Base-by-base conservation (phyloP, 1,139 yeast genomes). In the Scheffersomyces illinoinensis region DNA sequence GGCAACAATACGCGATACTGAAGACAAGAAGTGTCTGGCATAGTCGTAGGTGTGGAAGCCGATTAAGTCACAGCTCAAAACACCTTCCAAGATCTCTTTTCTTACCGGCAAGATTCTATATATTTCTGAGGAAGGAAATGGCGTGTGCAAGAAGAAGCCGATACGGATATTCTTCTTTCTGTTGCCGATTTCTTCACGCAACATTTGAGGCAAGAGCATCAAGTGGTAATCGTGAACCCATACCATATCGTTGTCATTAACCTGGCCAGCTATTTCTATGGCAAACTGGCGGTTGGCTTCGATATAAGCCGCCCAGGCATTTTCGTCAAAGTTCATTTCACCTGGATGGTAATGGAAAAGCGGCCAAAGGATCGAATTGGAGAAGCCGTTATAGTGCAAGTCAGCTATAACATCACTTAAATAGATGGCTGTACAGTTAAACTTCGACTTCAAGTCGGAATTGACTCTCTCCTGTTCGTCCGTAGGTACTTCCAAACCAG, bases 11-110 rank as follows among this genome's bases (percentile, higher is more conserved):
- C 97, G 82, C 60, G 93, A 88, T n/a, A 95, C 97, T 0, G 97
- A 88, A 21, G 97, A 89, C 59, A 96, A 76, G 75, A 96, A 96
- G 77, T 96, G 99, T 67, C 99, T 85, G n/a, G 97, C 99, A 70
- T 96, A 96, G 74, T 96, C 99, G 74, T 96, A 96, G n/a, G 99
- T 96, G 74, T 96, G 99, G 83, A 96, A 96, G 0, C 99, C 99
- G 69, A 96, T 88, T 67, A 96, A 83, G 72, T 96, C 97, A 76
- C 98, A 95, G 67, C 96, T 89, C 71, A 96, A 79, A 2, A 96
- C 97, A 55, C 99, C 99, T 61, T 85, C 86, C 67, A 96, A 79
- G 58, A 96, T 93, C 74, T 96, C 99, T 66, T 89, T 87, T 74
- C 99, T 85, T 19, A 96, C 99, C 0, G 99, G 99, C 68, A 96